Percentiles rank a stretch among this genome's conserved stretches.
phyloP scores from a whole-genome alignment of 2,329 filamentous ascomycete species.

The Emergomyces orientalis region DNA sequence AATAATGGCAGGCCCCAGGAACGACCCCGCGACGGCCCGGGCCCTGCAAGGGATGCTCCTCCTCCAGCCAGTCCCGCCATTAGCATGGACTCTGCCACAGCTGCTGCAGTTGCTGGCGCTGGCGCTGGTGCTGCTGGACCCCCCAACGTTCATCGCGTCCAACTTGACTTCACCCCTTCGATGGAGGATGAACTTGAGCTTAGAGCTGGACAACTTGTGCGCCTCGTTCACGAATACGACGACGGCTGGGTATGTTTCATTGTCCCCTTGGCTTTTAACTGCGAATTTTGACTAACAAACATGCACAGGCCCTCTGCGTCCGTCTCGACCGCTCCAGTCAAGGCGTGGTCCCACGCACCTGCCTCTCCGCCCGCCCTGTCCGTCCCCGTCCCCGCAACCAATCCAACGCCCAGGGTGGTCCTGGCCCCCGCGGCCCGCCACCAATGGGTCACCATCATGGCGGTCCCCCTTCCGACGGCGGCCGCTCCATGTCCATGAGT shows the following conservation, averaged over 20 bases:
- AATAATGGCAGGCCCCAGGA: constrained; percentile 16
- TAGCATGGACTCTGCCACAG: constrained; percentile 31
- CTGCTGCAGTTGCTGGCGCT: constrained; percentile 50
- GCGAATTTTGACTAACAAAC: neutral
- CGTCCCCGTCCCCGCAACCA: constrained; percentile 59
- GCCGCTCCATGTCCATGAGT: constrained; percentile 21
- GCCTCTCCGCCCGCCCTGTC: constrained; percentile 81
- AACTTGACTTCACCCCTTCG: constrained; percentile 86
- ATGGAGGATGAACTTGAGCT: constrained; percentile 87
- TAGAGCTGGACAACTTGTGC: constrained; percentile 69
- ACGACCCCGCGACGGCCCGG: constrained; percentile 7
- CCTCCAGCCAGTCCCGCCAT: constrained; percentile 21
- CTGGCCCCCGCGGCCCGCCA: constrained; percentile 24
- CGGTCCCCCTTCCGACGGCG: constrained; percentile 20
- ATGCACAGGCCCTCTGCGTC: constrained; percentile 70
- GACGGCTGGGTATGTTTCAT: constrained; percentile 78
- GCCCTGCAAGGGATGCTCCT: constrained; percentile 12
- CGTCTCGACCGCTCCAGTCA: constrained; percentile 83
- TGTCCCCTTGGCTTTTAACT: neutral
- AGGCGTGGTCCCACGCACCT: constrained; percentile 88
- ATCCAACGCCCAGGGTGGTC: constrained; percentile 26
- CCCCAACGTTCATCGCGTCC: constrained; percentile 76
- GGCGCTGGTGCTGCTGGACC: constrained; percentile 44
- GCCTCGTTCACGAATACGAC: constrained; percentile 90
- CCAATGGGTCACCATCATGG: constrained; percentile 17